Percentiles rank a stretch among this genome's conserved stretches.
Conservation (phyloP, 805 yeast genomes). For the Saturnispora gosingensis region DNA sequence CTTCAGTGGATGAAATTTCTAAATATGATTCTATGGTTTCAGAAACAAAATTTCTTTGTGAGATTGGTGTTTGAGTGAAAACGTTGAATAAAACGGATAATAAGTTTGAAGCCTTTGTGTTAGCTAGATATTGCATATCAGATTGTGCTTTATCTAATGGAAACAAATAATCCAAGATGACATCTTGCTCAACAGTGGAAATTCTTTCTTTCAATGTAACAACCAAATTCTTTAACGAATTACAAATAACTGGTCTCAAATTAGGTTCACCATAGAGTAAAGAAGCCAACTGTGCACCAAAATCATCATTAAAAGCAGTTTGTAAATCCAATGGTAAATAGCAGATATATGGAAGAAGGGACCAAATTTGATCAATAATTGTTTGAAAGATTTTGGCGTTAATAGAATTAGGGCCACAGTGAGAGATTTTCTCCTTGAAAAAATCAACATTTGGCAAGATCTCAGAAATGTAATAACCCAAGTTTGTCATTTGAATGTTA, state of each 20-base stretch:
- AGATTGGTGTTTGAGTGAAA: slow-evolving; percentile 80
- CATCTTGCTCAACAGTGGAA: slow-evolving; percentile 53
- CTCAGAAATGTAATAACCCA: slow-evolving; percentile 51
- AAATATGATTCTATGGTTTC: slow-evolving; percentile 82
- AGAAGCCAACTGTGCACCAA: slow-evolving; percentile 71
- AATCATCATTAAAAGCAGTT: slow-evolving; percentile 56
- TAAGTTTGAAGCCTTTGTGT: slow-evolving; percentile 57
- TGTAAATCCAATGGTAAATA: slow-evolving; percentile 73
- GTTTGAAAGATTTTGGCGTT: slow-evolving; percentile 76
- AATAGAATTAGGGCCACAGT: slow-evolving; percentile 44
- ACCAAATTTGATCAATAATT: slow-evolving; percentile 86
- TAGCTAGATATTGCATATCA: slow-evolving; percentile 53
- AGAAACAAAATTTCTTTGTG: slow-evolving; percentile 71
- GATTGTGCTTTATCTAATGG: slow-evolving; percentile 45
- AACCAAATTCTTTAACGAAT: slow-evolving; percentile 66
- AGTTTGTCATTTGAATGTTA: slow-evolving; percentile 60
- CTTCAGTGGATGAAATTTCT: slow-evolving; percentile 56
- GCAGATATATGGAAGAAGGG: slow-evolving; percentile 79
- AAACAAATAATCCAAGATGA: slow-evolving; percentile 51
- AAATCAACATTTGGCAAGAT: slow-evolving; percentile 57
- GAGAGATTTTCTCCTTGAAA: slow-evolving; percentile 40
- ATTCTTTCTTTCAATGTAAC: slow-evolving; percentile 36
- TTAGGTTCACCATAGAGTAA: slow-evolving; percentile 65
- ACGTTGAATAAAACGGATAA: slow-evolving; percentile 87
- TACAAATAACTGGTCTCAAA: slow-evolving; percentile 74